Percentiles rank a stretch among this genome's conserved stretches.
Conservation (phyloP, 257 asterid genomes). For the Nicotiana sylvestris region DNA sequence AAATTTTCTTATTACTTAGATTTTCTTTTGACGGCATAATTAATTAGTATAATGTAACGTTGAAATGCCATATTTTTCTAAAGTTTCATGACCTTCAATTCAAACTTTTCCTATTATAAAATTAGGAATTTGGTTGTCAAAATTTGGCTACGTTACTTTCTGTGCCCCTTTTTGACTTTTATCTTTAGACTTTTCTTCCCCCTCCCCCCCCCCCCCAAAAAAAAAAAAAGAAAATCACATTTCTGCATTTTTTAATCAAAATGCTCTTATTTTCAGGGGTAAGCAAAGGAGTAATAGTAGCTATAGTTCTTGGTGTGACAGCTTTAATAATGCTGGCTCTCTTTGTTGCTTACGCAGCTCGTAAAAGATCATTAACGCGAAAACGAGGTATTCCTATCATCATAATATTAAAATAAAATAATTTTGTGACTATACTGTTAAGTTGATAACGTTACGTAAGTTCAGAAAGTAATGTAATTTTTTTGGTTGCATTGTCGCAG, state of each 20-base stretch:
- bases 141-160: not conserved
- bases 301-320: slow-evolving; percentile 45
- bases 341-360: slow-evolving; percentile 41
- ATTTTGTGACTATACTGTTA: not conserved
- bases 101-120: not conserved
- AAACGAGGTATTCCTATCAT: slow-evolving; percentile 48
- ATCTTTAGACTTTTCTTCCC: not conserved
- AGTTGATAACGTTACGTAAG: not conserved
- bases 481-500: slow-evolving; percentile 32
- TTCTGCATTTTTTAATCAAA: not conserved
- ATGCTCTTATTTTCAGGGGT: slow-evolving; percentile 29
- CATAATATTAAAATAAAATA: not conserved
- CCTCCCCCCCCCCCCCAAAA: too few species aligned
- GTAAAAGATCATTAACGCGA: slow-evolving; percentile 37
- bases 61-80: not conserved
- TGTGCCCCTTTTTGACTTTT: not conserved
- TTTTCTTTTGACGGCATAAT: not conserved
- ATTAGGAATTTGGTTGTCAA: not conserved
- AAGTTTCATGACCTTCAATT: not conserved
- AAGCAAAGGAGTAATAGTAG: slow-evolving; percentile 42
- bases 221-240: not conserved
- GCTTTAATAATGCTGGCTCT: slow-evolving; percentile 62
- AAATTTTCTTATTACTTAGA: not conserved
- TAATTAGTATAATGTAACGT: not conserved
- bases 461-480: not conserved